Conservation (phyloP, 108 stramenopile genomes). For the Cyclotella cryptica region DNA sequence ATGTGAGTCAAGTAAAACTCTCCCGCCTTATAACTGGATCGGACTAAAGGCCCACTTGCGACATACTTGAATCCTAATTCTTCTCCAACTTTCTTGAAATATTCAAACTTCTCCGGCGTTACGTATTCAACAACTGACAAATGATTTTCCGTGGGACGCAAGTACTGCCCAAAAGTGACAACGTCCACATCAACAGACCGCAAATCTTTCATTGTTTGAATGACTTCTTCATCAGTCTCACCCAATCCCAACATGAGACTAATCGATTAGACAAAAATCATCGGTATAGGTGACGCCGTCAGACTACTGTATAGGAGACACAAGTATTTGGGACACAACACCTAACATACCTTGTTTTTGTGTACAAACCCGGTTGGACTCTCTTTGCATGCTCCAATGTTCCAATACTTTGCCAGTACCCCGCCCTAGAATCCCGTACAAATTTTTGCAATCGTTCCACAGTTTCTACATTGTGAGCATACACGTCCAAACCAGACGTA, state of each 20-base stretch:
- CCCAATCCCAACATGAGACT: constrained; percentile 98
- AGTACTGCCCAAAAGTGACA: constrained; percentile 98
- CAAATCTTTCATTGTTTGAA: constrained; percentile 96
- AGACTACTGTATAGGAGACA: background rate
- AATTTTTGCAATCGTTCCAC: constrained; percentile 92
- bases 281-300: no score
- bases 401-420: constrained; percentile 90
- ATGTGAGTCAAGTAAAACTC: constrained; percentile 95
- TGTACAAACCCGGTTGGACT: constrained; percentile 78
- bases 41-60: constrained; percentile 97
- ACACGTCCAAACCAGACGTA: constrained; percentile 96
- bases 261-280: background rate
- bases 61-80: constrained; percentile 98
- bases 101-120: constrained; percentile 93
- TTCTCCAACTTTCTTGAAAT: constrained; percentile 79
- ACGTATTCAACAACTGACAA: constrained; percentile 96
- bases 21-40: constrained; percentile 95
- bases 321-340: background rate
- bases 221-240: constrained; percentile 96
- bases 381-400: constrained; percentile 92
- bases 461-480: constrained; percentile 99
- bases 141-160: constrained; percentile 96
- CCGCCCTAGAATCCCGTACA: constrained; percentile 94
- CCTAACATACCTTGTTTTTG: constrained; percentile 79
- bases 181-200: constrained; percentile 93